phyloP scores from a whole-genome alignment of 495 filamentous ascomycete genomes.

The Penicillium coprophilum region DNA sequence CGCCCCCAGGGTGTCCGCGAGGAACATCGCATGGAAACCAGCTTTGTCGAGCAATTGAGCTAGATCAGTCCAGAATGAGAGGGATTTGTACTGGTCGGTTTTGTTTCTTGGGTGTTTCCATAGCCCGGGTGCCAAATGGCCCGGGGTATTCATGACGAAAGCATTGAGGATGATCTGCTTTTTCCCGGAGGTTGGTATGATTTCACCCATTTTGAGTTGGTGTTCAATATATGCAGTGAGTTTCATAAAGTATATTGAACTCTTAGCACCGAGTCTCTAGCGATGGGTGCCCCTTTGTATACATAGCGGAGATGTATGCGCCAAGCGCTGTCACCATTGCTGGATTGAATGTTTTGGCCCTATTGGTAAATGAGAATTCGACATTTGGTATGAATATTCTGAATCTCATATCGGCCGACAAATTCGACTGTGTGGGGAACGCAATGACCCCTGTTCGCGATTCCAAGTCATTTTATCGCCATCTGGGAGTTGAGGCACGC shows the following conservation, averaged over 20 bases:
- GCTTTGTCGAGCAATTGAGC: constrained; percentile 58
- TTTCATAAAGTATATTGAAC: neutral
- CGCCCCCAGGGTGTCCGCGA: constrained; percentile 48
- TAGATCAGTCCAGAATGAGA: constrained; percentile 56
- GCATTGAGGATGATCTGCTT: constrained; percentile 60
- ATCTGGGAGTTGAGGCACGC: constrained; percentile 11
- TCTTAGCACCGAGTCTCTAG: neutral
- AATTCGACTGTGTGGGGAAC: constrained; percentile 1
- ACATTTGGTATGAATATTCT: neutral
- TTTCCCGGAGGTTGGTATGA: constrained; percentile 23
- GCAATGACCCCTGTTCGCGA: constrained; percentile 1
- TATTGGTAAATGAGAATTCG: neutral
- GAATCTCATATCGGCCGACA: constrained; percentile 7
- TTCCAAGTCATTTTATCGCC: constrained; percentile 10
- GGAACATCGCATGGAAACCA: constrained; percentile 63
- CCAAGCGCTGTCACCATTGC: neutral
- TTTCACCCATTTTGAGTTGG: constrained; percentile 11
- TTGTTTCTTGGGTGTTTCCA: constrained; percentile 57
- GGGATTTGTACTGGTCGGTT: constrained; percentile 51
- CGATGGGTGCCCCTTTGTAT: neutral
- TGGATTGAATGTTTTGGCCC: neutral
- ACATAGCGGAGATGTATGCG: neutral
- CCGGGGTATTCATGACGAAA: constrained; percentile 55
- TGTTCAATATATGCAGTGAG: neutral
- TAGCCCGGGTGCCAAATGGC: constrained; percentile 56